Evolutionary conservation across 108 stramenopile species (phyloP).

Genomic region (Cyclotella choctawhatcheeana): DNA sequence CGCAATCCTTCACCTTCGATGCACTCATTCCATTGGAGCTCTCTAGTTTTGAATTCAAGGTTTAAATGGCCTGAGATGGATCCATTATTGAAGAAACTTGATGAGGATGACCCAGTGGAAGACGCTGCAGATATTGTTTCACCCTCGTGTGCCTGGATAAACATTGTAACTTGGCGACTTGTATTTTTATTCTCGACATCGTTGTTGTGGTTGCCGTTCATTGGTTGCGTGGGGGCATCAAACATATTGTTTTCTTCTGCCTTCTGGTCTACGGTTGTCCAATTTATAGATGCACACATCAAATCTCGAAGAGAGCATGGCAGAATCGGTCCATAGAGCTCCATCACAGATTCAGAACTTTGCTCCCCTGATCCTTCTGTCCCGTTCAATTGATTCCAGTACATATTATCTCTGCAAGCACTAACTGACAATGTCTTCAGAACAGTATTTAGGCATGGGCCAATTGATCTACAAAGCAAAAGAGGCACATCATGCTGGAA

Average conservation of each 20-base stretch:
- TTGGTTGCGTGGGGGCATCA: slow-evolving; percentile 12
- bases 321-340: slow-evolving; percentile 59
- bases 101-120: slow-evolving; percentile 27
- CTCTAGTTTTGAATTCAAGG: background rate
- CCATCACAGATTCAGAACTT: slow-evolving; percentile 29
- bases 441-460: slow-evolving; percentile 58
- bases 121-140: slow-evolving; percentile 38
- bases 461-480: slow-evolving; percentile 60
- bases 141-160: slow-evolving; percentile 42
- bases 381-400: slow-evolving; percentile 28
- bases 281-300: slow-evolving; percentile 39
- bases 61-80: slow-evolving; percentile 22
- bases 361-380: background rate
- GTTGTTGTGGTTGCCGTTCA: background rate
- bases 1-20: background rate
- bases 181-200: background rate
- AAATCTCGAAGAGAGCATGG: slow-evolving; percentile 65
- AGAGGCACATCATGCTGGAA: slow-evolving; percentile 55
- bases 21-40: slow-evolving; percentile 6
- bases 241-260: background rate
- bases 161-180: slow-evolving; percentile 37
- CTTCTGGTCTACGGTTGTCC: slow-evolving; percentile 24
- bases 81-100: too few relatives aligned
- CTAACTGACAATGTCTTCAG: slow-evolving; percentile 46
- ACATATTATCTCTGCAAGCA: slow-evolving; percentile 32